Percentiles rank a stretch among this genome's conserved stretches.
Evolutionary conservation across 1,139 yeast species (phyloP).

Genomic region (Hyphopichia burtonii): DNA sequence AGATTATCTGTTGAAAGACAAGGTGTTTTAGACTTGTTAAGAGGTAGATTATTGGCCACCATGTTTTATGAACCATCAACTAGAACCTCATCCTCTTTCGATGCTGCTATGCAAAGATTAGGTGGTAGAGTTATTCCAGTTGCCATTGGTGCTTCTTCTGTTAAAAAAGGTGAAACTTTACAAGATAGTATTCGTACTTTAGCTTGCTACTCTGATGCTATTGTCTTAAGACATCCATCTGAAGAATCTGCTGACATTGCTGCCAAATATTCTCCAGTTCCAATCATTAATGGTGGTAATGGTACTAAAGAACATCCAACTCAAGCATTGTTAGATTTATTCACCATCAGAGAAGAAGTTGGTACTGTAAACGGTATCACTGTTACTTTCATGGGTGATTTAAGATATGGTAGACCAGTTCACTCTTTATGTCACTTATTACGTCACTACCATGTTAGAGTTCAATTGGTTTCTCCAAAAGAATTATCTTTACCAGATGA

Average conservation of each 20-base stretch:
- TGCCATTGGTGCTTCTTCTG: slow-evolving; percentile 82
- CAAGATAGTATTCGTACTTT: slow-evolving; percentile 95
- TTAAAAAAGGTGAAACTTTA: slow-evolving; percentile 95
- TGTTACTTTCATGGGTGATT: slow-evolving; percentile 98
- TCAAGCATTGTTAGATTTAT: slow-evolving; percentile 94
- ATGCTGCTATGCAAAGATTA: slow-evolving; percentile 99
- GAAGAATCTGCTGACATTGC: slow-evolving; percentile 92
- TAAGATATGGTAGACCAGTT: slow-evolving; percentile 97
- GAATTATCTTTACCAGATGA: slow-evolving; percentile 82
- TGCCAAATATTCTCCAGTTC: slow-evolving; percentile 94
- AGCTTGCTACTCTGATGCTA: slow-evolving; percentile 95
- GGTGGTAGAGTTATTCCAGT: slow-evolving; percentile 97
- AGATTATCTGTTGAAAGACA: slow-evolving; percentile 95
- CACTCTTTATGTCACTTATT: slow-evolving; percentile 92
- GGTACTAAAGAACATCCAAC: slow-evolving; percentile 98
- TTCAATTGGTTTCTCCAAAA: slow-evolving; percentile 88
- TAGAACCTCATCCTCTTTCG: slow-evolving; percentile 92
- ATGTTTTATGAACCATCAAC: slow-evolving; percentile 99
- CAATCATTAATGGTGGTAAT: slow-evolving; percentile 96
- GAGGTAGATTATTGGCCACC: slow-evolving; percentile 89
- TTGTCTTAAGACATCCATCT: slow-evolving; percentile 94
- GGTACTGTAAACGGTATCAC: slow-evolving; percentile 98
- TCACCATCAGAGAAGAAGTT: slow-evolving; percentile 97
- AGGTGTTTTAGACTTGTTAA: slow-evolving; percentile 87
- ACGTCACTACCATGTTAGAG: slow-evolving; percentile 88